These are phyloP conservation scores for Saccharomycopsis phalli DNA, from an alignment of 1,139 yeast species.

Conservation along the genomic window DNA sequence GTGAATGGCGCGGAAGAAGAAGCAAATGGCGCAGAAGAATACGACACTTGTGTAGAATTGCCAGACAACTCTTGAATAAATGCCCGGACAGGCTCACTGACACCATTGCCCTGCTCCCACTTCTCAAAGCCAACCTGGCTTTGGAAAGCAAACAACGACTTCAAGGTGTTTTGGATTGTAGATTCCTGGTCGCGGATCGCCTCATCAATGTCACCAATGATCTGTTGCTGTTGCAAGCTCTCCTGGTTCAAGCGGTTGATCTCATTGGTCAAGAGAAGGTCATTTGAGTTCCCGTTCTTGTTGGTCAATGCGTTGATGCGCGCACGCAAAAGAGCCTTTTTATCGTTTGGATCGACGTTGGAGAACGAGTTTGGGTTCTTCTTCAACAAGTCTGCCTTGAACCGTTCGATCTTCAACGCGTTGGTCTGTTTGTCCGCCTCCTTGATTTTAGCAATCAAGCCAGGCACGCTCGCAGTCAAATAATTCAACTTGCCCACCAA, in stretches of 20 bases:
- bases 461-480: constrained; percentile 63
- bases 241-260: constrained; percentile 48
- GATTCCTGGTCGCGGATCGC: constrained; percentile 67
- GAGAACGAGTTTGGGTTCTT: constrained; percentile 49
- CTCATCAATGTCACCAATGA: constrained; percentile 62
- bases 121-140: constrained; percentile 53
- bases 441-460: constrained; percentile 52
- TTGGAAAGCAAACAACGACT: constrained; percentile 31
- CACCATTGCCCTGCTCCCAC: constrained; percentile 84
- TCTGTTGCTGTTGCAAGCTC: constrained; percentile 42
- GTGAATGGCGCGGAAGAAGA: neutral
- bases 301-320: constrained; percentile 82
- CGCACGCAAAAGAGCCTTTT: constrained; percentile 66
- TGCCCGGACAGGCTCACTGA: constrained; percentile 55
- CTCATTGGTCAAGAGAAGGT: constrained; percentile 46
- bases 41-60: constrained; percentile 21
- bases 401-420: constrained; percentile 55
- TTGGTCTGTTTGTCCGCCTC: constrained; percentile 61
- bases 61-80: constrained; percentile 47
- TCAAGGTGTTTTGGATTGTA: constrained; percentile 43
- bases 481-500: constrained; percentile 43
- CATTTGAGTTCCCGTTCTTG: constrained; percentile 50
- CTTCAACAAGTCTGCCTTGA: constrained; percentile 43
- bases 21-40: constrained; percentile 18
- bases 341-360: constrained; percentile 70